Evolutionary conservation across 139 green algal species (phyloP).

Genomic region (Edaphochlamys debaryana): DNA sequence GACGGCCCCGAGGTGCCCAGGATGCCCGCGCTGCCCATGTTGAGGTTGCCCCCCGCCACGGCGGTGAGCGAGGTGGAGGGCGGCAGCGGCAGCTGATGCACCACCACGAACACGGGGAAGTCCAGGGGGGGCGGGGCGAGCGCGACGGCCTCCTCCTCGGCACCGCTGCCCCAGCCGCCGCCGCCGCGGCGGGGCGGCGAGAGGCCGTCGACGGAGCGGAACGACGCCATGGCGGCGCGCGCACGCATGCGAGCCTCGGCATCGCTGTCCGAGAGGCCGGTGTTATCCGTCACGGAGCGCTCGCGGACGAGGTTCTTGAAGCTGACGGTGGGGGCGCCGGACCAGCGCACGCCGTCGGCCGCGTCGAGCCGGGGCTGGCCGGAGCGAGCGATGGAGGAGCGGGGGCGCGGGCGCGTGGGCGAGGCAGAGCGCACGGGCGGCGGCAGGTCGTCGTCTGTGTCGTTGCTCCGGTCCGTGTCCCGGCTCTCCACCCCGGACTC

Average conservation of each 20-base stretch:
- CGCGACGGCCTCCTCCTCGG: neutral
- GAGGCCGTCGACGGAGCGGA: neutral
- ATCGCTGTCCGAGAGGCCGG: neutral
- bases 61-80: neutral
- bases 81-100: constrained; percentile 22
- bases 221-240: neutral
- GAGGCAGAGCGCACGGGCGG: neutral
- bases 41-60: neutral
- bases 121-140: neutral
- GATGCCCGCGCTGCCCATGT: neutral
- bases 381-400: neutral
- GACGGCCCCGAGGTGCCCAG: neutral
- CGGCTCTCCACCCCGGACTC: too few relatives aligned
- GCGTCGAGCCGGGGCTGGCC: neutral
- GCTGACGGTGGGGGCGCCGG: neutral
- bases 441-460: neutral
- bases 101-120: constrained; percentile 29
- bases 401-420: neutral
- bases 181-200: neutral
- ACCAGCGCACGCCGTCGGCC: constrained; percentile 29
- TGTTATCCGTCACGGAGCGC: neutral
- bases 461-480: too few relatives aligned
- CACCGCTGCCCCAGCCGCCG: neutral
- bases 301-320: neutral
- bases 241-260: neutral